A percentile compares a stretch with the other conserved stretches of the same genome.
Conservation (phyloP, 2,329 filamentous ascomycete species). For the Didymella segeticola region DNA sequence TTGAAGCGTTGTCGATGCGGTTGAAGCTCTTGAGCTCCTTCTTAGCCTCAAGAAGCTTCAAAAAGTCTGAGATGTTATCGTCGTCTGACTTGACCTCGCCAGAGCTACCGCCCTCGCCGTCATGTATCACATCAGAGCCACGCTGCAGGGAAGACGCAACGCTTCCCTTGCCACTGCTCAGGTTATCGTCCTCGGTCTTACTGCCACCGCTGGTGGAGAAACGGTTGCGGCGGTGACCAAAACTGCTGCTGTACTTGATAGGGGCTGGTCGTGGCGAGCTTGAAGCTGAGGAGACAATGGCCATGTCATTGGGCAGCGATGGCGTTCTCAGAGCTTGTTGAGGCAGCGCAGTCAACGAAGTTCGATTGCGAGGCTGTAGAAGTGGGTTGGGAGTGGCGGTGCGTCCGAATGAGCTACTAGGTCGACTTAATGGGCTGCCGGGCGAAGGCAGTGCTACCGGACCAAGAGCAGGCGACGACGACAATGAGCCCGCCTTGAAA, state of each 20-base stretch:
- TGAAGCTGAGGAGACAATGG: slow-evolving; percentile 69
- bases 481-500: slow-evolving; percentile 96
- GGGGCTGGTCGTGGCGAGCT: slow-evolving; percentile 80
- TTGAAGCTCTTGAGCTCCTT: slow-evolving; percentile 87
- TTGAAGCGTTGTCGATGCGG: slow-evolving; percentile 62
- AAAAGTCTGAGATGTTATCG: slow-evolving; percentile 90
- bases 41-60: slow-evolving; percentile 85
- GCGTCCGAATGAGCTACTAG: slow-evolving; percentile 32
- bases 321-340: slow-evolving; percentile 74
- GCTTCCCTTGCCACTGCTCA: slow-evolving; percentile 81
- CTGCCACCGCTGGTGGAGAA: slow-evolving; percentile 78
- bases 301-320: slow-evolving; percentile 66
- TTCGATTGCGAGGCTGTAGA: slow-evolving; percentile 69
- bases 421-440: slow-evolving; percentile 33
- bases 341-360: slow-evolving; percentile 77
- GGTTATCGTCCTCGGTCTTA: slow-evolving; percentile 74
- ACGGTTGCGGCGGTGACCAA: slow-evolving; percentile 81
- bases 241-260: slow-evolving; percentile 93
- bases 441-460: slow-evolving; percentile 60
- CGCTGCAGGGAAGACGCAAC: slow-evolving; percentile 73
- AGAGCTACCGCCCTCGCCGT: slow-evolving; percentile 67
- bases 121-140: slow-evolving; percentile 80
- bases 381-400: slow-evolving; percentile 34
- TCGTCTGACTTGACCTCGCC: slow-evolving; percentile 80
- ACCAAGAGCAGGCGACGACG: slow-evolving; percentile 76